Conservation (phyloP, 2,329 filamentous ascomycete species). For the Eurotiales sp. region DNA sequence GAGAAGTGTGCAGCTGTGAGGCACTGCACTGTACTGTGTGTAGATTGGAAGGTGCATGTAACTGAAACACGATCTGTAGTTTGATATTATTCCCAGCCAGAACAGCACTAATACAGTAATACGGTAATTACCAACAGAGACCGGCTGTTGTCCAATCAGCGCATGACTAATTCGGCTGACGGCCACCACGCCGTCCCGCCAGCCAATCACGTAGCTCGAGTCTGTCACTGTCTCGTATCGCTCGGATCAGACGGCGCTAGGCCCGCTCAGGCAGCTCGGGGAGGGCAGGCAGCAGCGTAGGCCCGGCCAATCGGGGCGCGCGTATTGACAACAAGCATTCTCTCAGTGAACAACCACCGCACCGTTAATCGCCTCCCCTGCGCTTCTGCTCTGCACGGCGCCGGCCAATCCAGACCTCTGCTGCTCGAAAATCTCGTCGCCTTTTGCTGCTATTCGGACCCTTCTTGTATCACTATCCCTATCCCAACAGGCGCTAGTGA, state of each 20-base stretch:
- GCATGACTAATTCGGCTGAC: neutral
- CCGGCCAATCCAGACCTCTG: neutral
- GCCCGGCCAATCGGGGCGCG: neutral
- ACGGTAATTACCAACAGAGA: neutral
- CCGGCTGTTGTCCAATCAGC: neutral
- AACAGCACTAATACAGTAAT: too few species aligned
- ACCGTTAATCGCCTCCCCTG: neutral
- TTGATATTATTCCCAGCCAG: too few species aligned
- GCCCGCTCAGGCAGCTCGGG: neutral
- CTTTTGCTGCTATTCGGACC: neutral
- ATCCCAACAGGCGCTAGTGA: too few species aligned
- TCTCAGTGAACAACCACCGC: neutral
- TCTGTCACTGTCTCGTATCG: too few species aligned
- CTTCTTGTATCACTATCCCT: too few species aligned
- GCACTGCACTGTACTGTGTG: too few species aligned
- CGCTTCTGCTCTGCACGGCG: neutral
- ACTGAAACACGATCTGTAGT: too few species aligned
- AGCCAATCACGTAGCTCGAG: too few species aligned
- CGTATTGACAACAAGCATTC: neutral
- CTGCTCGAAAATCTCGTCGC: too few species aligned
- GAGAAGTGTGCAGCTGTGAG: too few species aligned
- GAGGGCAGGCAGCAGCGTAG: neutral
- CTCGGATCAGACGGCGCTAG: too few species aligned
- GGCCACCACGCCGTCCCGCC: neutral
- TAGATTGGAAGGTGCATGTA: too few species aligned